phyloP scores from a whole-genome alignment of 164 flowering plant species.

The Piper betle region DNA sequence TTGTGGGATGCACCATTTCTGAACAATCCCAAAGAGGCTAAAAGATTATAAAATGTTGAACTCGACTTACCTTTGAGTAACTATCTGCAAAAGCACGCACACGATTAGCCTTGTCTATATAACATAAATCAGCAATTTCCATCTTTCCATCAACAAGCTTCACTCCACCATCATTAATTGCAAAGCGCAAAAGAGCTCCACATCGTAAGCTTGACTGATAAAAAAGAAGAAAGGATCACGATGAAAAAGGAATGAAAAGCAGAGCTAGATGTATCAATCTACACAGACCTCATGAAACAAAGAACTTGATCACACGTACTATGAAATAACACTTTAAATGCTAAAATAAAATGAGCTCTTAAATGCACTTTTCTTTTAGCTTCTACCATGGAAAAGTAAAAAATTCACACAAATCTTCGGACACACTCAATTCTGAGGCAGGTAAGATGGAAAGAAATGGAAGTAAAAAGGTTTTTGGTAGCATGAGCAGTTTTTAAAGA shows the following conservation, averaged over 20 bases:
- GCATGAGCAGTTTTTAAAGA: too few relatives aligned
- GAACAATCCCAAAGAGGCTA: background rate
- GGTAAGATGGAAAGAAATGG: too few relatives aligned
- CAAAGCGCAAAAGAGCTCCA: conserved; percentile 68
- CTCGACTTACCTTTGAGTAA: conserved; percentile 68
- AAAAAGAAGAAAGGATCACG: background rate
- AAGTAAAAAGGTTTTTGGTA: too few relatives aligned
- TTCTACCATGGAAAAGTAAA: too few relatives aligned
- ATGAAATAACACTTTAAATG: too few relatives aligned
- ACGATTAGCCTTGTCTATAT: conserved; percentile 54
- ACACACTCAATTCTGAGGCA: too few relatives aligned
- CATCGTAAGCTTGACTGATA: conserved; percentile 43
- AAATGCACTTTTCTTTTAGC: too few relatives aligned
- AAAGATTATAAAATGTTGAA: background rate
- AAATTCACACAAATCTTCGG: too few relatives aligned
- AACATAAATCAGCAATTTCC: conserved; percentile 71
- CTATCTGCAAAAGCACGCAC: conserved; percentile 91
- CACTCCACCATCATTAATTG: conserved; percentile 59
- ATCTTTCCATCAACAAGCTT: conserved; percentile 64
- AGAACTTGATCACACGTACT: too few relatives aligned
- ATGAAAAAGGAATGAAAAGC: background rate
- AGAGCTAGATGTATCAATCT: background rate
- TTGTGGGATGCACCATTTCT: too few relatives aligned
- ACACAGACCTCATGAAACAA: background rate
- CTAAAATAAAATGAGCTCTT: too few relatives aligned